Evolutionary conservation across 139 green algal species (phyloP).

Genomic region (Chlorella vulgaris): DNA sequence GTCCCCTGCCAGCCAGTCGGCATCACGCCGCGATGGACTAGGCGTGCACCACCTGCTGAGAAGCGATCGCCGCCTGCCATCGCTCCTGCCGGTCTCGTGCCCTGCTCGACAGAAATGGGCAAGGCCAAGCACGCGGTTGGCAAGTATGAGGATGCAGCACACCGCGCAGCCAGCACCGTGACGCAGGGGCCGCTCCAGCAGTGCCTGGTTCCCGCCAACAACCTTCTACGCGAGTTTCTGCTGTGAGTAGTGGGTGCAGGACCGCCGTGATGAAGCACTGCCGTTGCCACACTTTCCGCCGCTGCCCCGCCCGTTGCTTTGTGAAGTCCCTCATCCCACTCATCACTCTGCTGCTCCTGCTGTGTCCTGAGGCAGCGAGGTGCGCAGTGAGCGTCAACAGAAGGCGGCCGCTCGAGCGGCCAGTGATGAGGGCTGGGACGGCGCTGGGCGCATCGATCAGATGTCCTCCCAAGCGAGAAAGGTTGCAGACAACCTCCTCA

Average conservation of each 20-base stretch:
- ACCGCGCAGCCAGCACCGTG: not conserved
- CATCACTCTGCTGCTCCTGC: not conserved
- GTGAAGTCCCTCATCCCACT: not conserved
- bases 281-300: not conserved
- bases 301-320: not conserved
- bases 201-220: slow-evolving; percentile 14
- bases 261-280: too few species aligned
- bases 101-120: too few species aligned
- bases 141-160: slow-evolving; percentile 3
- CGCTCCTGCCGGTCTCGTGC: too few species aligned
- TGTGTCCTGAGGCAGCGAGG: slow-evolving; percentile 21
- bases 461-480: too few species aligned
- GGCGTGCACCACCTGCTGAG: too few species aligned
- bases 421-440: slow-evolving; percentile 4
- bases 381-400: not conserved
- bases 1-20: too few species aligned
- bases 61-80: too few species aligned
- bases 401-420: too few species aligned
- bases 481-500: slow-evolving; percentile 14
- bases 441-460: too few species aligned
- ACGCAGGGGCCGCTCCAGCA: not conserved
- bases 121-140: not conserved
- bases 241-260: slow-evolving; percentile 10
- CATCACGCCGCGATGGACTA: too few species aligned
- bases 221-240: slow-evolving; percentile 27